A percentile compares a stretch with the other conserved stretches of the same genome.
These are phyloP conservation scores for Phytophthora ohioensis DNA, from an alignment of 352 stramenopile species.

Conservation along the genomic window DNA sequence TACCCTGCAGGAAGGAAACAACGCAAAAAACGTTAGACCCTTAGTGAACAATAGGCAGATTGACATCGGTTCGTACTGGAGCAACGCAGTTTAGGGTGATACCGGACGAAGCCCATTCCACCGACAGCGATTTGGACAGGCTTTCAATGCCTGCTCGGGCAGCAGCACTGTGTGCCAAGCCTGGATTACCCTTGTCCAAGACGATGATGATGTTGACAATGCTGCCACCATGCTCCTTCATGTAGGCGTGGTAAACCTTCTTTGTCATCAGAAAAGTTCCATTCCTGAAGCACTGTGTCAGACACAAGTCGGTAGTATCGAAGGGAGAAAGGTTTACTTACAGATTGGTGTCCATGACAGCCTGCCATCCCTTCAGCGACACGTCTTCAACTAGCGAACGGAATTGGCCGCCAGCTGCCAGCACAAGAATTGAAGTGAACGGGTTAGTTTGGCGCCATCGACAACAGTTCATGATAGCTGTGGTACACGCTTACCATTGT, in stretches of 20 bases:
- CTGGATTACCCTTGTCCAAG: constrained; percentile 93
- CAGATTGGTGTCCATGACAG: constrained; percentile 93
- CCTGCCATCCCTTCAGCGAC: constrained; percentile 89
- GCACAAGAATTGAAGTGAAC: not conserved
- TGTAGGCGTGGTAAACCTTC: constrained; percentile 92
- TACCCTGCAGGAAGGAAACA: too few species aligned
- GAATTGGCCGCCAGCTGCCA: constrained; percentile 90
- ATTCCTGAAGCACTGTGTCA: constrained; percentile 28
- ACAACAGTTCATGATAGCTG: too few species aligned
- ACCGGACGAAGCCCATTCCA: constrained; percentile 92
- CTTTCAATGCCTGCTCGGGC: constrained; percentile 93
- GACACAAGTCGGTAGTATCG: too few species aligned
- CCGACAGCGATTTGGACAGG: constrained; percentile 92
- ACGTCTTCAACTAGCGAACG: constrained; percentile 87
- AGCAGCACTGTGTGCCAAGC: constrained; percentile 87
- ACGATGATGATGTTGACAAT: constrained; percentile 97
- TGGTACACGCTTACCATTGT: constrained; percentile 70
- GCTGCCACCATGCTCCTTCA: constrained; percentile 91
- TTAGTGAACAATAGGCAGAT: too few species aligned
- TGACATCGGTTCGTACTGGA: constrained; percentile 46
- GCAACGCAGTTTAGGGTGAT: constrained; percentile 94
- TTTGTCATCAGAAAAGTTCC: constrained; percentile 94
- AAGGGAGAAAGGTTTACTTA: constrained; percentile 21
- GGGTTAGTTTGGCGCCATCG: too few species aligned
- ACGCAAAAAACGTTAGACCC: too few species aligned